phyloP scores from a whole-genome alignment of 352 stramenopile species.

The Phytophthora fragariaefolia region DNA sequence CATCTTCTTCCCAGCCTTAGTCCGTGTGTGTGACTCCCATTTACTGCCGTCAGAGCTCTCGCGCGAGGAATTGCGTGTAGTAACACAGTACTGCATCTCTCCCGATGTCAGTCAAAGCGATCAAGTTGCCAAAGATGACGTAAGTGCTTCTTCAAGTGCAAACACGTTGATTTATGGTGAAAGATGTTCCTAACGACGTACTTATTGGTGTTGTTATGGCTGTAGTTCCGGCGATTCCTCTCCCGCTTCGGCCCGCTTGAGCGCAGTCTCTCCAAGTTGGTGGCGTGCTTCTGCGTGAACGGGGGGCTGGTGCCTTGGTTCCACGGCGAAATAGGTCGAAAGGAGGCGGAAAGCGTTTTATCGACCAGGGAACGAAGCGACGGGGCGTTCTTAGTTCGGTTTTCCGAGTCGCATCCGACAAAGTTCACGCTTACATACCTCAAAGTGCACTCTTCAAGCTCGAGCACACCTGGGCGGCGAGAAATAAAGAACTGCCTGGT shows the following conservation, averaged over 20 bases:
- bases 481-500: slow-evolving; percentile 83
- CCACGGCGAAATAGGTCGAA: slow-evolving; percentile 62
- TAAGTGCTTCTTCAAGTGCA: slow-evolving; percentile 20
- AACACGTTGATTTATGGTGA: neutral
- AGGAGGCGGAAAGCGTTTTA: slow-evolving; percentile 56
- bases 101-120: slow-evolving; percentile 48
- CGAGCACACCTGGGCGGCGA: slow-evolving; percentile 40
- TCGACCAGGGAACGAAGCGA: slow-evolving; percentile 42
- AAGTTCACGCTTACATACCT: slow-evolving; percentile 85
- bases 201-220: slow-evolving; percentile 12
- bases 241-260: slow-evolving; percentile 78
- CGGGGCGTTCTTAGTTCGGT: slow-evolving; percentile 77
- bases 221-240: slow-evolving; percentile 67
- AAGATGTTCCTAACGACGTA: slow-evolving; percentile 2
- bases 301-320: slow-evolving; percentile 78
- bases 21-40: slow-evolving; percentile 45
- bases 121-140: slow-evolving; percentile 53
- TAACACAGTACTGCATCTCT: slow-evolving; percentile 63
- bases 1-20: slow-evolving; percentile 61
- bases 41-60: slow-evolving; percentile 50
- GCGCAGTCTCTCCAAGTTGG: slow-evolving; percentile 56
- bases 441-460: slow-evolving; percentile 57
- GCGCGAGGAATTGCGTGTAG: slow-evolving; percentile 60
- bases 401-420: slow-evolving; percentile 79
- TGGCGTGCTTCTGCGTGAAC: slow-evolving; percentile 67